Evolutionary conservation across 768 basidiomycete genomes (phyloP), one percentile per base, ranked within the genome.

Genomic region (Termitomyces sp.): DNA sequence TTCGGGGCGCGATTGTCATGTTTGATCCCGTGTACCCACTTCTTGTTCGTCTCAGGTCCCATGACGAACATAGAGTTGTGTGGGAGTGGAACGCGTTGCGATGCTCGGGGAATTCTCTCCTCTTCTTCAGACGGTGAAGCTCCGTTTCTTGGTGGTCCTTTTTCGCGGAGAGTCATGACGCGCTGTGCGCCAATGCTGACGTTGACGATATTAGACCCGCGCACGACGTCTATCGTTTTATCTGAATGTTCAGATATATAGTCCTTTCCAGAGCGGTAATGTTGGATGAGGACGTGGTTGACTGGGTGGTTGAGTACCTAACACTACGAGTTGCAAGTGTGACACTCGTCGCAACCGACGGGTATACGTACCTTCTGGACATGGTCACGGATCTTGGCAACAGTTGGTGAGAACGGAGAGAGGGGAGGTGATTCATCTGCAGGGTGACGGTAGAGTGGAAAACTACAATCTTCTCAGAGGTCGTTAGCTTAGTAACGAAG

Each of bases 191-290:
- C 90, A 15, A 92, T 75, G 64, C 87, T 89, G 60, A 92, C 86
- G 58, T 93, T 93, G 59, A 90, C 88, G 61, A 92, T 87, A 54
- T 76, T 83, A 7, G 89, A 88, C 33, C 83, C 86, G 15, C 78
- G 81, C 4, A 86, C 82, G 61, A 93, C 81, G 68, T 93, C 91
- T 62, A 92, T 81, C 5, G 90, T 93, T 72, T 93, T 93, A 70
- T 93, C 90, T 0, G 88, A 88, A 69, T 93, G 90, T 63, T 92
- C 90, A 0, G 90, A 91, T 60, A 92, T 92, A 70, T 86, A 88
- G 70, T 92, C 91, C 29, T 81, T 82, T 5, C 90, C 91, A 13
- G 78, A 79, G 56, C 90, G 88, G 67, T 92, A 92, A 66, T 83
- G 79, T 65, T 92, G 91, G 51, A 92, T 90, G 31, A 93, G 80